Conservation (phyloP, 2,329 filamentous ascomycete genomes). For the Phoma sp. region DNA sequence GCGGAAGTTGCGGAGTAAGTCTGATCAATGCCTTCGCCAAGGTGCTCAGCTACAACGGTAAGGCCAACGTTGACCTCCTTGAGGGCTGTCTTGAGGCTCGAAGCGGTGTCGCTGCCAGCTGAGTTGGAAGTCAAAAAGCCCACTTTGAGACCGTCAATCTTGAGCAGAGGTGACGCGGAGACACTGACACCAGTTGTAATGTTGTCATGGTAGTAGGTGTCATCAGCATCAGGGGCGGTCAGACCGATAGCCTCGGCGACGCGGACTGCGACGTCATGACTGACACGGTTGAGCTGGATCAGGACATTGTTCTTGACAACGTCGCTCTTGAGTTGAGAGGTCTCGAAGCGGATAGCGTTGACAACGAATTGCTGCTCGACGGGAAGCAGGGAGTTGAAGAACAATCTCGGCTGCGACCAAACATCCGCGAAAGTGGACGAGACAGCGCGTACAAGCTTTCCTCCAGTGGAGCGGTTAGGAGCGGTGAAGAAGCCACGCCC, state of each 20-base stretch:
- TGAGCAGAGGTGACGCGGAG: constrained; percentile 64
- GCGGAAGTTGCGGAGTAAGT: constrained; percentile 72
- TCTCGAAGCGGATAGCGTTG: constrained; percentile 76
- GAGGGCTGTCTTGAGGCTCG: constrained; percentile 63
- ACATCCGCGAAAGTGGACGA: constrained; percentile 73
- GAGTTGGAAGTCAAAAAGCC: constrained; percentile 65
- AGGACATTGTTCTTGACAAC: constrained; percentile 70
- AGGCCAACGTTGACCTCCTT: constrained; percentile 61
- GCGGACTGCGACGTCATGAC: constrained; percentile 69
- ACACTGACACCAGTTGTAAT: constrained; percentile 67
- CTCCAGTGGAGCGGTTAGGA: constrained; percentile 61
- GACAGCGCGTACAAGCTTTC: constrained; percentile 62
- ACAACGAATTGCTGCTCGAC: constrained; percentile 74
- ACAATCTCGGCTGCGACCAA: constrained; percentile 75
- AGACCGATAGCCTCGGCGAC: constrained; percentile 69
- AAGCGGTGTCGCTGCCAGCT: constrained; percentile 49
- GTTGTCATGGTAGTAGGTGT: constrained; percentile 73
- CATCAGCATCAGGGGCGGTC: constrained; percentile 63
- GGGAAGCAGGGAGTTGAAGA: constrained; percentile 73
- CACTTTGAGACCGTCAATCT: constrained; percentile 68
- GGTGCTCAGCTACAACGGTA: constrained; percentile 66
- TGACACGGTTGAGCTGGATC: constrained; percentile 71
- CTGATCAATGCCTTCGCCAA: constrained; percentile 61
- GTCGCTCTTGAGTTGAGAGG: constrained; percentile 62
- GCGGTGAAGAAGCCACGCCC: constrained; percentile 75